A percentile compares a stretch with the other conserved stretches of the same genome.
phyloP scores from a whole-genome alignment of 2,329 filamentous ascomycete genomes.

The Colletotrichum cereale region DNA sequence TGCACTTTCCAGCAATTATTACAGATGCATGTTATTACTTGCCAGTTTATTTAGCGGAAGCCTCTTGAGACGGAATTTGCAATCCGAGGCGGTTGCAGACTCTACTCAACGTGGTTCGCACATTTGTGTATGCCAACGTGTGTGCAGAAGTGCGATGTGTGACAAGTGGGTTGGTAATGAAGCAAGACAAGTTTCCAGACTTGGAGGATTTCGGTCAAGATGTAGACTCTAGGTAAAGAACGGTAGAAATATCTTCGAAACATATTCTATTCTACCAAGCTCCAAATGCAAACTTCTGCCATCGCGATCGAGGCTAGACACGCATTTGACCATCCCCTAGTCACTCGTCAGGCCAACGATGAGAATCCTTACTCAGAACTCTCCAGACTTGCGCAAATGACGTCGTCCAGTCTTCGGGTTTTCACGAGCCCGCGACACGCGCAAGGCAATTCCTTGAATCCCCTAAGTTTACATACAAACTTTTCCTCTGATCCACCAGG shows the following conservation, averaged over 20 bases:
- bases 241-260: neutral
- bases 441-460: constrained; percentile 26
- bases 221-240: too few relatives aligned
- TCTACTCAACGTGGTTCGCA: neutral
- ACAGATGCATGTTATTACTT: neutral
- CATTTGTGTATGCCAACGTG: neutral
- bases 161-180: neutral
- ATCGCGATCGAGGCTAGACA: neutral
- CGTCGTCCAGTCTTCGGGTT: constrained; percentile 10
- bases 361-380: neutral
- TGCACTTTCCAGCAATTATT: neutral
- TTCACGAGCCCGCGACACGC: constrained; percentile 21
- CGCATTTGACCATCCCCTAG: neutral
- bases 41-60: too few relatives aligned
- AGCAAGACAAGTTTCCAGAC: neutral
- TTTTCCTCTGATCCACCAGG: constrained; percentile 29
- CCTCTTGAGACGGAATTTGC: neutral
- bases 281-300: neutral
- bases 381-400: neutral
- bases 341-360: neutral
- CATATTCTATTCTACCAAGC: neutral
- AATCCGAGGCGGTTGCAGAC: neutral
- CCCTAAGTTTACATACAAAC: neutral
- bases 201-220: neutral
- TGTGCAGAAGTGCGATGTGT: neutral